Evolutionary conservation across 2,329 filamentous ascomycete genomes (phyloP), one percentile per base, ranked within the genome.

Genomic region (Bipolaris victoriae): DNA sequence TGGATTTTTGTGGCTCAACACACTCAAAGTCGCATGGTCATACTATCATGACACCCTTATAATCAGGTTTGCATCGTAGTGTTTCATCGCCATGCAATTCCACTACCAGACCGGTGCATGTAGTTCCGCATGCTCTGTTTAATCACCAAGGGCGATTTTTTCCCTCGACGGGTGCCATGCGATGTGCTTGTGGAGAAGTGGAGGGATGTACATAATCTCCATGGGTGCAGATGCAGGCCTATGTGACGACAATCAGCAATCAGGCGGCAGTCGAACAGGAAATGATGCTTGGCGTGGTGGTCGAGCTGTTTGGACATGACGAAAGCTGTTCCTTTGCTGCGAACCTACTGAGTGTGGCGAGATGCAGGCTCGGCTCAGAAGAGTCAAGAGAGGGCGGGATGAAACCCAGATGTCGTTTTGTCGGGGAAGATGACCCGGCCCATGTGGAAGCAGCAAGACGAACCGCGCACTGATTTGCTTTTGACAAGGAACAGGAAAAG

Each of bases 311-410:
- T 41, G 40, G 51, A 58, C 59, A 62, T 31, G 49, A 52, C 57
- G 49, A 49, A 41, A 33, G 54, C 56, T 49, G 49, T 61, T 61
- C 35, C 49, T 46, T 58, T 57, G 45, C 53, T 52, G 60, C 50
- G 58, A 57, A 62, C 45, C 52, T 62, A 61, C 61, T 44, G 53
- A 55, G 55, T 65, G 63, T 69, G 60, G 65, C 63, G 55, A 47
- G 48, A 57, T 60, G 63, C 61, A 57, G 57, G 49, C 57, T 24
- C 26, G 48, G 22, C 60, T 55, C 49, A 46, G 49, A 52, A 33
- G 33, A 41, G 54, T 49, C n/a, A 48, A 52, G 56, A 59, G 50
- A 49, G 29, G 45, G 51, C 58, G 29, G 49, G 47, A 48, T 56
- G 46, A 48, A 64, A 57, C 60, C 49, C 56, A 50, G 46, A 39